Conservation (phyloP, 129 eudicot genomes). For the Glebionis coronaria region DNA sequence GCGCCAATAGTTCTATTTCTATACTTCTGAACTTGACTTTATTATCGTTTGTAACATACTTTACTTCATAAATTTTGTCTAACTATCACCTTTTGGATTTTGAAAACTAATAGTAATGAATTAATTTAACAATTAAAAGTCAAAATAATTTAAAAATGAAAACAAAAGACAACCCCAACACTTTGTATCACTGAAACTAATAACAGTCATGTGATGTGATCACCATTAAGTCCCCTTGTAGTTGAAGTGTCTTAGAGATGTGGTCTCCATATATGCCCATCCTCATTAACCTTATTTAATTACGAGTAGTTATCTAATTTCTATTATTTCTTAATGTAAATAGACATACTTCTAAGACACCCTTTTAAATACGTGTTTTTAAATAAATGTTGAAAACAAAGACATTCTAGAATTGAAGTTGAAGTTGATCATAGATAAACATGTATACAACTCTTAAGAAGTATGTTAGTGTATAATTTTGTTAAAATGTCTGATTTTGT, state of each 20-base stretch:
- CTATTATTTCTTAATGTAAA: slow-evolving; percentile 17
- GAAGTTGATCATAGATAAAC: background rate
- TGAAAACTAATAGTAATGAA: slow-evolving; percentile 17
- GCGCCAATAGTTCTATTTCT: background rate
- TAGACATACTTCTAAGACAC: background rate
- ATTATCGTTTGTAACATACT: background rate
- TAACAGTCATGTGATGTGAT: slow-evolving; percentile 32
- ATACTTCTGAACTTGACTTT: background rate
- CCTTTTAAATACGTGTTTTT: background rate
- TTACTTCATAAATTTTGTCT: background rate
- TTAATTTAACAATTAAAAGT: slow-evolving; percentile 20
- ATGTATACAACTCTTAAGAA: too few relatives aligned
- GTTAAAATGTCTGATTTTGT: too few relatives aligned
- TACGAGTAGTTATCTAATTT: background rate
- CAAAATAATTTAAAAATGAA: slow-evolving; percentile 6
- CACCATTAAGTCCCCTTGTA: slow-evolving; percentile 33
- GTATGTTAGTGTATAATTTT: too few relatives aligned
- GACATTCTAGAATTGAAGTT: background rate
- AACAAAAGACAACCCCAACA: slow-evolving; percentile 21
- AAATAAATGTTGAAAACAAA: background rate
- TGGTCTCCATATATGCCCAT: slow-evolving; percentile 29
- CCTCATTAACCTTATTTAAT: slow-evolving; percentile 8
- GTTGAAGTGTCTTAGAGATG: slow-evolving; percentile 33
- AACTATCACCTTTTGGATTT: slow-evolving; percentile 1
- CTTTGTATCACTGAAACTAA: slow-evolving; percentile 22